phyloP scores from a whole-genome alignment of 768 basidiomycete genomes.

The Mycena vulgaris region DNA sequence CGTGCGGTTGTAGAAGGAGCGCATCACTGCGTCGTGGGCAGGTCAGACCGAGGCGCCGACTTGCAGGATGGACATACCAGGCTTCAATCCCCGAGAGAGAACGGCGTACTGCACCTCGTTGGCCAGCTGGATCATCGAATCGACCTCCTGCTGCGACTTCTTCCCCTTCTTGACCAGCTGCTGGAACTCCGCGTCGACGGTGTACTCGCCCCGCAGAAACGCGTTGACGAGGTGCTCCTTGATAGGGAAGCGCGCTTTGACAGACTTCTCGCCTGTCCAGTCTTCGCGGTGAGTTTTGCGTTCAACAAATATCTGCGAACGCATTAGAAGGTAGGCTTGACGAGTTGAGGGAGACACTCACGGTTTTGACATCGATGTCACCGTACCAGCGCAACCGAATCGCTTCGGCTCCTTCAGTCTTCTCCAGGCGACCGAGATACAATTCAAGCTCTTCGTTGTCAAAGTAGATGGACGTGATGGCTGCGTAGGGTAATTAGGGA shows the following conservation, averaged over 20 bases:
- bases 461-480: conserved; percentile 98
- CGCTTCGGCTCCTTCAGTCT: conserved; percentile 98
- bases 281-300: conserved; percentile 97
- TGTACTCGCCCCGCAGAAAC: conserved; percentile 92
- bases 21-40: conserved; percentile 74
- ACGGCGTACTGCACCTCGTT: conserved; percentile 96
- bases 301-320: conserved; percentile 83
- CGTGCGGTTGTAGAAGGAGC: conserved; percentile 98
- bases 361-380: conserved; percentile 85
- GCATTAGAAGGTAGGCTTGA: background rate
- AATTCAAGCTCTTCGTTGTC: conserved; percentile 97
- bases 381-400: conserved; percentile 98
- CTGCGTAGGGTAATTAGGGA: conserved; percentile 52
- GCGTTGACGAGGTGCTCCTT: conserved; percentile 95
- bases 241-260: conserved; percentile 96
- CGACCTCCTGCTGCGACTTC: conserved; percentile 93
- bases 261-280: conserved; percentile 99
- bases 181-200: conserved; percentile 94
- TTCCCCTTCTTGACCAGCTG: conserved; percentile 89
- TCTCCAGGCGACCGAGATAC: conserved; percentile 96
- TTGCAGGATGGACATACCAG: conserved; percentile 66
- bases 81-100: conserved; percentile 83
- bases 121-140: conserved; percentile 96
- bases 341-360: conserved; percentile 51
- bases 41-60: background rate